These are phyloP conservation scores for Wickerhamomyces sydowiorum DNA, from an alignment of 805 yeast genomes.

Conservation along the genomic window DNA sequence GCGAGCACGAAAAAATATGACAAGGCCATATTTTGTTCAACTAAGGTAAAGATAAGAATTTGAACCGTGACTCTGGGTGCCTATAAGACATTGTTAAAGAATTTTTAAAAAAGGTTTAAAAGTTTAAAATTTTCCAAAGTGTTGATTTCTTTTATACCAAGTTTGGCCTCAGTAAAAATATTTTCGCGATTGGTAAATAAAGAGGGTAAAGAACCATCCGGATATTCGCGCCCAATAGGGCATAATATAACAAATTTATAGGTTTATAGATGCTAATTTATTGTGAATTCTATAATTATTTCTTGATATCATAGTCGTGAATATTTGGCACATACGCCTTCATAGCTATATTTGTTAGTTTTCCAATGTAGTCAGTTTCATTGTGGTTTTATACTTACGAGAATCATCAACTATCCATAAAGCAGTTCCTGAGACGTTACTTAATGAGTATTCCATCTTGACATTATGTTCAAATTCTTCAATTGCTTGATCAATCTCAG, in stretches of 20 bases:
- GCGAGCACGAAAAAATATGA: slow-evolving; percentile 74
- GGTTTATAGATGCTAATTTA: background rate
- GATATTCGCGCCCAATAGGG: background rate
- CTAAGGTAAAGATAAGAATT: slow-evolving; percentile 25
- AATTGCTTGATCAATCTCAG: slow-evolving; percentile 45
- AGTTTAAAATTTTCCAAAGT: slow-evolving; percentile 1
- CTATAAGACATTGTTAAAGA: slow-evolving; percentile 34
- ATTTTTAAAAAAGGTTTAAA: background rate
- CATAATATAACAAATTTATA: background rate
- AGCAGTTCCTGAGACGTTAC: slow-evolving; percentile 47
- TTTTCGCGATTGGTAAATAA: too few species aligned
- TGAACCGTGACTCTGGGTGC: slow-evolving; percentile 70
- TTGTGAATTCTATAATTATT: slow-evolving; percentile 5
- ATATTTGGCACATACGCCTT: slow-evolving; percentile 52
- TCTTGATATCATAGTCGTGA: slow-evolving; percentile 50
- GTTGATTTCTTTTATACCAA: background rate
- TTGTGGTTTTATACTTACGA: slow-evolving; percentile 16
- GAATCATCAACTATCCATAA: slow-evolving; percentile 55
- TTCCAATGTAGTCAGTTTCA: background rate
- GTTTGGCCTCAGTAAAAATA: background rate
- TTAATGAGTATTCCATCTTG: slow-evolving; percentile 50
- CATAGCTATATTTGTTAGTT: slow-evolving; percentile 24
- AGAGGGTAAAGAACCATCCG: too few species aligned
- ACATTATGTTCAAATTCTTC: slow-evolving; percentile 53
- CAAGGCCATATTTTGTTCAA: slow-evolving; percentile 20